Base-by-base conservation (phyloP, 2,329 filamentous ascomycete genomes). In the Cordyceps pruinosa region DNA sequence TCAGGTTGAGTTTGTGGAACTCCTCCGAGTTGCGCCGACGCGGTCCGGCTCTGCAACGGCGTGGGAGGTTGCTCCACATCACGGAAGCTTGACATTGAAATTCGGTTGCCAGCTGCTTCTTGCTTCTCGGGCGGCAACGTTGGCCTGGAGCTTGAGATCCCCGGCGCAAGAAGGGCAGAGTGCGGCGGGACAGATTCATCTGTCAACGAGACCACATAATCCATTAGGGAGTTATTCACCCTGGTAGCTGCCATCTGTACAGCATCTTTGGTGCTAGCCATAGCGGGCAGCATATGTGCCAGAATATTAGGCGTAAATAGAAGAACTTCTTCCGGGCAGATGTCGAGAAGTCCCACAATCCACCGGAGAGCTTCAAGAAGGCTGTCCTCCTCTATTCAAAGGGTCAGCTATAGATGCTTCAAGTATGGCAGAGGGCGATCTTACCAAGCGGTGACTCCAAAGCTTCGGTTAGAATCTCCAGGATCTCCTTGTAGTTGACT, bases 341-440 rank as follows among this genome's bases (percentile, higher is more conserved):
- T 97, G 61, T 97, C 92, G 64, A 99, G 88, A 69, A 99, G 97
- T 59, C 88, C 89, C 63, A 97, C 91, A 62, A 99, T 91, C 94
- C 94, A 99, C 61, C 90, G 84, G 28, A 99, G 77, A 3, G 92
- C 91, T 54, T 96, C 95, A 39, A 97, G 79, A 45, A 97, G 82
- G 62, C 95, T 92, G 66, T 96, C 90, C 69, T 97, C 91, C 69
- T 97, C 92, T 86, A 68, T 63, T 54, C 6, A 4, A 7, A 7
- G 28, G 13, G 34, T 46, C 28, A 57, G 39, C 32, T 30, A 10
- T 7, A 10, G 13, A 30, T 62, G n/a, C 48, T 47, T 17, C n/a
- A 54, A 25, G 7, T 17, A 19, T 30, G 21, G 15, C 9, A 28
- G 32, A 7, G 19, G 2, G 13, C 13, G 13, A 12, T 69, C 76